Evolutionary conservation across 2,329 filamentous ascomycete genomes (phyloP).

Genomic region (Cercospora nicotianae): DNA sequence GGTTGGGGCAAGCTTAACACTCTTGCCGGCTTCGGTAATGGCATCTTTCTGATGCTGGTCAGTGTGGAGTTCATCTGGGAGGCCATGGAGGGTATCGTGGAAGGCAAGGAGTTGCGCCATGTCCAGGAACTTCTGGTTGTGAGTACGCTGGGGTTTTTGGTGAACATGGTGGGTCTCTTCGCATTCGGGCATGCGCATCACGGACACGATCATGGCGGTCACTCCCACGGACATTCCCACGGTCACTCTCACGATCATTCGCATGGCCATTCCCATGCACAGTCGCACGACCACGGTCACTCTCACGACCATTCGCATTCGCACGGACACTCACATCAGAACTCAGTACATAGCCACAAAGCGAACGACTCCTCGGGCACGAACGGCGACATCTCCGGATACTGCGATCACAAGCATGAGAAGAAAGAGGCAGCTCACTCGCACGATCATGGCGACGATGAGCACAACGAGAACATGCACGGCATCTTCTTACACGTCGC

Average conservation of each 20-base stretch:
- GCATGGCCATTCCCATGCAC: slow-evolving; percentile 36
- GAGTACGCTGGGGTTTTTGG: slow-evolving; percentile 78
- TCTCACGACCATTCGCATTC: slow-evolving; percentile 42
- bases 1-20: slow-evolving; percentile 97
- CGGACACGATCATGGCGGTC: slow-evolving; percentile 42
- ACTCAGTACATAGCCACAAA: slow-evolving; percentile 18
- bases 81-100: slow-evolving; percentile 81
- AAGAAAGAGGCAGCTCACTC: slow-evolving; percentile 17
- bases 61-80: slow-evolving; percentile 96
- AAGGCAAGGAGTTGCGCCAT: slow-evolving; percentile 79
- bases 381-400: slow-evolving; percentile 20
- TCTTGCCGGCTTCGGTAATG: slow-evolving; percentile 92
- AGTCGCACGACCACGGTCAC: slow-evolving; percentile 30
- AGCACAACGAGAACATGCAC: slow-evolving; percentile 95
- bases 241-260: slow-evolving; percentile 39
- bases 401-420: slow-evolving; percentile 17
- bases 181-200: slow-evolving; percentile 67
- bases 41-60: slow-evolving; percentile 91
- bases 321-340: slow-evolving; percentile 43
- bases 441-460: slow-evolving; percentile 27
- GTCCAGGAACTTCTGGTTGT: slow-evolving; percentile 86
- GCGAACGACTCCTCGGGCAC: slow-evolving; percentile 14
- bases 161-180: slow-evolving; percentile 90
- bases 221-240: slow-evolving; percentile 40
- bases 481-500: slow-evolving; percentile 95